Evolutionary conservation across 2,329 filamentous ascomycete genomes (phyloP), one percentile per base, ranked within the genome.

Genomic region (Pseudogymnoascus sp.): DNA sequence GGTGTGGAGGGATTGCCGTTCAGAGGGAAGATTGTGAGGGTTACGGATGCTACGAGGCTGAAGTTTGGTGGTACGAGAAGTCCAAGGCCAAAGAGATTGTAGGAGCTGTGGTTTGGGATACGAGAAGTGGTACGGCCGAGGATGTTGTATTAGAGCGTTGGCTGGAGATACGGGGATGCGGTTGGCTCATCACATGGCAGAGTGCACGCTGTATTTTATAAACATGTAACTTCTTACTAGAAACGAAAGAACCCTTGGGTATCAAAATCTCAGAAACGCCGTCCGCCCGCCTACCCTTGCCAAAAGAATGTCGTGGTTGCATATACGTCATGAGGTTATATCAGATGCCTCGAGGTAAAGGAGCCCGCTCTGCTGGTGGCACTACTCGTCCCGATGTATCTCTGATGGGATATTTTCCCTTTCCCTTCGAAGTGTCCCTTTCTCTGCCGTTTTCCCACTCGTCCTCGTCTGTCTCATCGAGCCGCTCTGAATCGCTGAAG

Each of bases 11-110:
- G 95, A 64, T 86, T 85, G 72, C 75, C 86, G 70, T 77, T 97
- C 68, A 84, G 91, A 69, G 79, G 82, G 33, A 86, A 89, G 78
- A 89, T 99, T 68, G 80, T 85, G 44, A 87, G 86, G 70, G 89
- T 99, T 65, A 86, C 90, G 33, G 95, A 99, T 78, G 82, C 86
- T 42, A 97, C 93, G 63, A 89, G 89, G 71, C 77, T 97, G 76
- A 99, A 99, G 81, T 96, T 97, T 81, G 95, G 93, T 77, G 96
- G 95, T 73, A 91, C 90, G 40, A 90, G 93, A 76, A 93, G 91
- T 79, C 84, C 83, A 75, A 90, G 87, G 74, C 88, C 87, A 40
- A 93, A 93, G 77, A 88, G 95, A 79, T 78, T 97, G 79, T 53
- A 53, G 16, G n/a, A 19, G 85, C 86, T 76, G 88, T 71, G 69